Evolutionary conservation across 2,329 filamentous ascomycete species (phyloP).

Genomic region (Coleophoma crateriformis): DNA sequence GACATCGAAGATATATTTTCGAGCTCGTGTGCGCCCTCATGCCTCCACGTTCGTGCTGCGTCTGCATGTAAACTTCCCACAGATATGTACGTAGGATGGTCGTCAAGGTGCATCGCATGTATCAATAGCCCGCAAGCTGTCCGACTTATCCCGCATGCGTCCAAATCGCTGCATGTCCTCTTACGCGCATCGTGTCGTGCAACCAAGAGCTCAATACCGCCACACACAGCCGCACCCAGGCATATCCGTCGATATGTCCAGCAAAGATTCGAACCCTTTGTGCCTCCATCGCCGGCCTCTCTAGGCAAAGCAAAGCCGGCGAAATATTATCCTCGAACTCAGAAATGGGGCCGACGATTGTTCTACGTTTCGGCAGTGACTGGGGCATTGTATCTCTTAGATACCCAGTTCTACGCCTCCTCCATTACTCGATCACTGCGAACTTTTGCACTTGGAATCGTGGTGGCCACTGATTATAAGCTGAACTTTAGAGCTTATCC

Average conservation of each 20-base stretch:
- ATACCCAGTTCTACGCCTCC: conserved; percentile 72
- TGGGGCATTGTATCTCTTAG: conserved; percentile 61
- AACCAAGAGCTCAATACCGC: not conserved
- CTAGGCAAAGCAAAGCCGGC: conserved; percentile 67
- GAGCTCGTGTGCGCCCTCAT: too few relatives aligned
- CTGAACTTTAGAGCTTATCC: conserved; percentile 86
- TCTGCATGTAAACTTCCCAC: too few relatives aligned
- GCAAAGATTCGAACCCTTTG: conserved; percentile 55
- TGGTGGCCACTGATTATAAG: conserved; percentile 91
- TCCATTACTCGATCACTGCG: conserved; percentile 72
- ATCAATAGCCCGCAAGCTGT: too few relatives aligned
- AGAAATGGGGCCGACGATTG: conserved; percentile 74
- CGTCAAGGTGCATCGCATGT: too few relatives aligned
- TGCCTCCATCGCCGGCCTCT: conserved; percentile 72
- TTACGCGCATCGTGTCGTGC: not conserved
- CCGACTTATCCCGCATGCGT: too few relatives aligned
- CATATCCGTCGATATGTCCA: conserved; percentile 19
- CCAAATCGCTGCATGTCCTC: not conserved
- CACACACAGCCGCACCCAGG: conserved; percentile 1
- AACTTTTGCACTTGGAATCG: conserved; percentile 73
- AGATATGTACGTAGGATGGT: too few relatives aligned
- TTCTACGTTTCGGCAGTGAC: conserved; percentile 53
- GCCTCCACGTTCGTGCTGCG: too few relatives aligned
- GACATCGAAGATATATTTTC: not conserved
- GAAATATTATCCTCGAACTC: conserved; percentile 63